phyloP scores from a whole-genome alignment of 2,329 filamentous ascomycete genomes.

The Aureobasidium sp. region DNA sequence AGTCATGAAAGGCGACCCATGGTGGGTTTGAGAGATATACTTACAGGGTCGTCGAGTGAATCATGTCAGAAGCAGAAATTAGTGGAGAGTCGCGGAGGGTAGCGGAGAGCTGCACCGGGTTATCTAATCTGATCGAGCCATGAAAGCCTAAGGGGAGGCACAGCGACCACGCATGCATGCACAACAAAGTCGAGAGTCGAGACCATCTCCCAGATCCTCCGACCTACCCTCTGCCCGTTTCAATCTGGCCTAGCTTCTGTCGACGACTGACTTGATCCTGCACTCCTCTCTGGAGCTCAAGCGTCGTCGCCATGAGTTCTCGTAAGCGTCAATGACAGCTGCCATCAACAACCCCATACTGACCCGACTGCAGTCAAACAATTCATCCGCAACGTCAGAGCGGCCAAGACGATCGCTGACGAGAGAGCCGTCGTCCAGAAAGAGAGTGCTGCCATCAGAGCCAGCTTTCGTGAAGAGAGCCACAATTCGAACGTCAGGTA shows the following conservation, averaged over 20 bases:
- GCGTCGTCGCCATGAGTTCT: conserved; percentile 48
- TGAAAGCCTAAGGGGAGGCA: neutral
- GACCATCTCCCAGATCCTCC: neutral
- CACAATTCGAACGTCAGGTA: conserved; percentile 86
- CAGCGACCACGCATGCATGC: neutral
- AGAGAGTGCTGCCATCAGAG: conserved; percentile 94
- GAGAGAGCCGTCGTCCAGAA: conserved; percentile 98
- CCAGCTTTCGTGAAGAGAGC: conserved; percentile 96
- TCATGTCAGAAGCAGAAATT: neutral
- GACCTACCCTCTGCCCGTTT: neutral
- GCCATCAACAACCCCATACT: conserved; percentile 17
- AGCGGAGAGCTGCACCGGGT: neutral
- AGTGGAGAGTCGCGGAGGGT: too few relatives aligned
- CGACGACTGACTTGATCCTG: neutral
- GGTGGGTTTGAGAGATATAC: neutral
- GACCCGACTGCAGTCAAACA: conserved; percentile 70
- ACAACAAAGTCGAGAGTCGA: conserved; percentile 6
- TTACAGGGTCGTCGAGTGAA: neutral
- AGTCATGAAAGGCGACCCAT: neutral
- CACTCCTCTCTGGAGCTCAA: conserved; percentile 35
- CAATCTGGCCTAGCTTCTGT: neutral
- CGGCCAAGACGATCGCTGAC: conserved; percentile 97
- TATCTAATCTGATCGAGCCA: neutral
- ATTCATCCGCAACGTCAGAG: conserved; percentile 98
- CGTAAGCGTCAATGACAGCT: conserved; percentile 34